Conservation (phyloP, 1,284 basidiomycete genomes). For the Fomitiporia mediterranea region DNA sequence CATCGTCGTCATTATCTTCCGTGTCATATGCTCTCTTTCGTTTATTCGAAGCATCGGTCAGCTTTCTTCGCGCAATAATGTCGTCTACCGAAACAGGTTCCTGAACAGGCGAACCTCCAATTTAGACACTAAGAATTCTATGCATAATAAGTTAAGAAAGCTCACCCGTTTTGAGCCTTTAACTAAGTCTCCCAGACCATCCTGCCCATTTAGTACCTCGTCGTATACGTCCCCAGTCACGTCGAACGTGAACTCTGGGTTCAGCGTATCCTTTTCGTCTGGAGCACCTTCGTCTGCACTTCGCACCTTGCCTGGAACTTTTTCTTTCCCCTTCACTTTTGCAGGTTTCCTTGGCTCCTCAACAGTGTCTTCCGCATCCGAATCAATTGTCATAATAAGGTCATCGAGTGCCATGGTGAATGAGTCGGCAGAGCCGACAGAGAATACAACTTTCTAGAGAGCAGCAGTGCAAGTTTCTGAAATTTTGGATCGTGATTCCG, state of each 20-base stretch:
- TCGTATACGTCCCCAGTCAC: slow-evolving; percentile 64
- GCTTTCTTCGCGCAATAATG: slow-evolving; percentile 73
- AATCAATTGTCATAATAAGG: slow-evolving; percentile 79
- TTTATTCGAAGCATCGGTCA: slow-evolving; percentile 43
- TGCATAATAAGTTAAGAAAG: not conserved
- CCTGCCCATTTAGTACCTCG: slow-evolving; percentile 42
- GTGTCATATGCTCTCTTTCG: slow-evolving; percentile 55
- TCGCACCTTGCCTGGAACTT: slow-evolving; percentile 20
- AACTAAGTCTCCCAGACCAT: slow-evolving; percentile 47
- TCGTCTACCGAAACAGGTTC: slow-evolving; percentile 86
- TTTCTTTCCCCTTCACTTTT: slow-evolving; percentile 25
- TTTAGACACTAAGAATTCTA: slow-evolving; percentile 16
- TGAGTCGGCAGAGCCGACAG: not conserved
- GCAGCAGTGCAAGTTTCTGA: not conserved
- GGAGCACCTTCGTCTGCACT: slow-evolving; percentile 11
- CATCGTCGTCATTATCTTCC: slow-evolving; percentile 29
- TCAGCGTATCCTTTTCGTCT: slow-evolving; percentile 56
- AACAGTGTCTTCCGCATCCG: slow-evolving; percentile 57
- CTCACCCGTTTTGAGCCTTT: slow-evolving; percentile 65
- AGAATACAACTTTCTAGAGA: no score
- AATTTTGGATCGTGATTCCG: not conserved
- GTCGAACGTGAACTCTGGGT: slow-evolving; percentile 84
- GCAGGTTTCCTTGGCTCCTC: slow-evolving; percentile 21
- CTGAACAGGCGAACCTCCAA: slow-evolving; percentile 34
- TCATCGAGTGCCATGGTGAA: slow-evolving; percentile 35